Evolutionary conservation across 2,329 filamentous ascomycete genomes (phyloP), one percentile per base, ranked within the genome.

Genomic region (Pyricularia grisea): DNA sequence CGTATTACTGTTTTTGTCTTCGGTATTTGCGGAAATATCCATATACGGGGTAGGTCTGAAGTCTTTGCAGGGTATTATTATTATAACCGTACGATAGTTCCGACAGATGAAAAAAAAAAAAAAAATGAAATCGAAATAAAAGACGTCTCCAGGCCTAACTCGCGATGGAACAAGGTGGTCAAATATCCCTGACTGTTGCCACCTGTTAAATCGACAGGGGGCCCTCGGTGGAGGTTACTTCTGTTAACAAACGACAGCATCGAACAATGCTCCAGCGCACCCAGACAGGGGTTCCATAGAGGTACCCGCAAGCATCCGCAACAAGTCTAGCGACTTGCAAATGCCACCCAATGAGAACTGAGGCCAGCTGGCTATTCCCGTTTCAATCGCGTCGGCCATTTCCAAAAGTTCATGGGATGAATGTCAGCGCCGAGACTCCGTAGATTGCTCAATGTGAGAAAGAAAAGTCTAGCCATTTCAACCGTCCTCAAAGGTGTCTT

Each of bases 361-460:
- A 67, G 66, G 66, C 66, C 66, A 67, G 66, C 66, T 67, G 50
- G 23, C 42, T 67, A 58, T 67, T 67, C 42, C 36, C 30, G 28
- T 33, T 66, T 66, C 30, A 50, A 67, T 67, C 33, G 28, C 65
- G 42, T 42, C 65, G 65, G 42, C 31, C 36, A 55, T 61, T 6
- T 12, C 33, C 33, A 42, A 42, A 58, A 60, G 20, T n/a, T 10
- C 28, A 63, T 63, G 60, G 60, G 25, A 63, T 63, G 25, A 17
- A 63, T 27, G 25, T 28, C 25, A 61, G 60, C 60, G 60, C 60
- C 60, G 60, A 63, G 60, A 28, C 14, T 27, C 25, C 11, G 23
- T 28, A 20, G 60, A 28, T 20, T 28, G 60, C 25, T 28, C 25
- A 28, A 28, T 28, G 28, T 28, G 60, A 30, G 58, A 63, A 28